phyloP scores from a whole-genome alignment of 2,329 filamentous ascomycete genomes.

The Colletotrichum liriopes region DNA sequence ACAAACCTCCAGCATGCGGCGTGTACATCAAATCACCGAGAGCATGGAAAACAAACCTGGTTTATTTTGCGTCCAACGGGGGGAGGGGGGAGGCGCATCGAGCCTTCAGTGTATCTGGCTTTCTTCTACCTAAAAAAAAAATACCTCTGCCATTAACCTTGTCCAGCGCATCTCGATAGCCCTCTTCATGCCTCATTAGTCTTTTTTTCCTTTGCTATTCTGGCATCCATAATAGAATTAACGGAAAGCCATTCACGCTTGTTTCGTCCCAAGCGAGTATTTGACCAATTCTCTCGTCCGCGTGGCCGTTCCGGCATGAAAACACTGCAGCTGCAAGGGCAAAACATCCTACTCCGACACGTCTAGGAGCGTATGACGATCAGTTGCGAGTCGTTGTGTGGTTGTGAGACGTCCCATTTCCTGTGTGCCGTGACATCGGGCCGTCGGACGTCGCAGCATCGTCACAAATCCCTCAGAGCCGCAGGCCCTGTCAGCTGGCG shows the following conservation, averaged over 20 bases:
- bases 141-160: not conserved
- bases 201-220: not conserved
- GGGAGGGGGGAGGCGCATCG: not conserved
- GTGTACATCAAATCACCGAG: conserved; percentile 17
- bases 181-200: not conserved
- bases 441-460: conserved; percentile 36
- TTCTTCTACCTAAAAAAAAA: not conserved
- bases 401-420: conserved; percentile 6
- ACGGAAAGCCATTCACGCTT: not conserved
- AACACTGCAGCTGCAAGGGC: not conserved
- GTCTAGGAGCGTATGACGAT: conserved; percentile 3
- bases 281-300: not conserved
- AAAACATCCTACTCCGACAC: not conserved
- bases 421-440: conserved; percentile 24
- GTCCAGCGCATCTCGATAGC: not conserved
- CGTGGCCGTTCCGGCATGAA: not conserved
- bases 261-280: conserved; percentile 8
- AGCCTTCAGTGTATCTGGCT: not conserved
- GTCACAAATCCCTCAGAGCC: conserved; percentile 38
- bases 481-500: not conserved
- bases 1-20: conserved; percentile 34
- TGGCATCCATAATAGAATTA: not conserved
- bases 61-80: not conserved
- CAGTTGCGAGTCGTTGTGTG: conserved; percentile 12
- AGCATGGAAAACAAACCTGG: not conserved